phyloP scores from a whole-genome alignment of 139 green algal genomes.

The Coccomyxa sp. region DNA sequence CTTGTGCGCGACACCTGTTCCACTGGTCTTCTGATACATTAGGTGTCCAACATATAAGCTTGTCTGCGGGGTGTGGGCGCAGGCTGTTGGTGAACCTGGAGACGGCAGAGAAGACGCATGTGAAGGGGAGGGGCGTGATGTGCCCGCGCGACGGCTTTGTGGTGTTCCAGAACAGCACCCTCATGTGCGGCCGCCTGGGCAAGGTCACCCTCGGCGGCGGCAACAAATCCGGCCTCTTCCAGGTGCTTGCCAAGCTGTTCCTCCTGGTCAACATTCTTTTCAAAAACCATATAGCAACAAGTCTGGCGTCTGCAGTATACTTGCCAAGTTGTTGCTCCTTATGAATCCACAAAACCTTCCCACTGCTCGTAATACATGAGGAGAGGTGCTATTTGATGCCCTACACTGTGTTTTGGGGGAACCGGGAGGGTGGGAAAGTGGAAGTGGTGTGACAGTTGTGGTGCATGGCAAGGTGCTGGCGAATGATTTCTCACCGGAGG shows the following conservation, averaged over 20 bases:
- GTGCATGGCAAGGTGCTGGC: slow-evolving; percentile 38
- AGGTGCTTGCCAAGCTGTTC: slow-evolving; percentile 20
- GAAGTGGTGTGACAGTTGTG: no score
- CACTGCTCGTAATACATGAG: no score
- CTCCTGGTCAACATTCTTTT: not conserved
- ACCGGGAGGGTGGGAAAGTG: no score
- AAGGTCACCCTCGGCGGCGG: slow-evolving; percentile 88
- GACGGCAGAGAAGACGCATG: slow-evolving; percentile 85
- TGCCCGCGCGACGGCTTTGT: slow-evolving; percentile 88
- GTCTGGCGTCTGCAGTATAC: not conserved
- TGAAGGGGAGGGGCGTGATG: slow-evolving; percentile 65
- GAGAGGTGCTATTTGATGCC: no score
- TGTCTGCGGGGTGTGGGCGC: not conserved
- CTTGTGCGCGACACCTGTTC: no score
- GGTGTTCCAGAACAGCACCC: slow-evolving; percentile 83
- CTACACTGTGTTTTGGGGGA: no score
- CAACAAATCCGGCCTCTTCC: slow-evolving; percentile 89
- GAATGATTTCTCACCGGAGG: slow-evolving; percentile 58
- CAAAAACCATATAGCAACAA: not conserved
- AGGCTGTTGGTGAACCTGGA: slow-evolving; percentile 87
- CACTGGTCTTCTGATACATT: no score
- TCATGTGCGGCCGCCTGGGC: slow-evolving; percentile 87
- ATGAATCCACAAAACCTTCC: no score
- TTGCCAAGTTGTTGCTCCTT: no score
- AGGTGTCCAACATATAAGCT: no score